phyloP scores from a whole-genome alignment of 495 filamentous ascomycete genomes.

The Lophium mytilinum region DNA sequence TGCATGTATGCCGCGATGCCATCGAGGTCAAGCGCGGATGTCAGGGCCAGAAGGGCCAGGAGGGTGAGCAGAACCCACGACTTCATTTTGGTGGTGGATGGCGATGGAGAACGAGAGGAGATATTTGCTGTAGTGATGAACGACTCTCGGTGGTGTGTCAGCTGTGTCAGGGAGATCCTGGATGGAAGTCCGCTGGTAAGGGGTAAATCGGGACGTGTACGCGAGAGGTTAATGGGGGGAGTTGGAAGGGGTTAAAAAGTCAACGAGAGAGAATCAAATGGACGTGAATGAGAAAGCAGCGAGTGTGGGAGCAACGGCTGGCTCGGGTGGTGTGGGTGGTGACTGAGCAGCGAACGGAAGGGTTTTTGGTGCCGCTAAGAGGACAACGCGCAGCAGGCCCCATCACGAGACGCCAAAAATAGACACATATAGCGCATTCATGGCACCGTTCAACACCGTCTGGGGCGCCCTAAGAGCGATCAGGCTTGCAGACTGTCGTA shows the following conservation, averaged over 20 bases:
- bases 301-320: no score
- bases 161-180: slow-evolving; percentile 3
- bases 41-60: slow-evolving; percentile 12
- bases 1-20: slow-evolving; percentile 19
- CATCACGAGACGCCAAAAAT: slow-evolving; percentile 6
- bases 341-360: neutral
- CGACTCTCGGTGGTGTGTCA: slow-evolving; percentile 5
- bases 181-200: neutral
- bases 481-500: no score
- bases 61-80: slow-evolving; percentile 23
- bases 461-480: no score
- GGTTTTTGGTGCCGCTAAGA: neutral
- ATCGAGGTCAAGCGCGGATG: slow-evolving; percentile 20
- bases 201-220: neutral
- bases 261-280: neutral
- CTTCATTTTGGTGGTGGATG: slow-evolving; percentile 7
- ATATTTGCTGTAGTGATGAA: neutral
- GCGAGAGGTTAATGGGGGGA: neutral
- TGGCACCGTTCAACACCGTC: no score
- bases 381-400: neutral
- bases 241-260: neutral
- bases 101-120: neutral
- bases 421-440: no score
- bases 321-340: neutral
- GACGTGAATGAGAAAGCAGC: neutral